Evolutionary conservation across 805 yeast species (phyloP), one percentile per base, ranked within the genome.

Genomic region (Candida insectalens): DNA sequence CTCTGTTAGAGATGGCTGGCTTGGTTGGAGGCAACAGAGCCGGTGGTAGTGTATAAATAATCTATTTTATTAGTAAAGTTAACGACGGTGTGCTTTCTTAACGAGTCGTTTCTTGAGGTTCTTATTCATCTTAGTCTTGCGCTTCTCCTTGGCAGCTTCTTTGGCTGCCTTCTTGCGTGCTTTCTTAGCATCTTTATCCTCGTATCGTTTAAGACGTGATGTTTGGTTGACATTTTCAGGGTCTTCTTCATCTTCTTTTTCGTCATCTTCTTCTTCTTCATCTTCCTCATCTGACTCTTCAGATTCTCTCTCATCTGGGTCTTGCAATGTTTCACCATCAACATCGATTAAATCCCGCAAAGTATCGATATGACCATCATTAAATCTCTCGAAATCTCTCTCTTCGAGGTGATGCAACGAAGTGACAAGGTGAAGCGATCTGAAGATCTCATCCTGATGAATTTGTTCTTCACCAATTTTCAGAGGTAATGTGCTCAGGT

Each of bases 391-490:
- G 45, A 83, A 84, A 53, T 92, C 98, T 39, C 95, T 68, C 50
- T 92, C 98, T 51, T 92, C 83, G 53, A 88, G 51, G 62, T 89
- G 74, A 59, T 85, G 76, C 61, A 92, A 59, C 36, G 92, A 77
- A 49, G 88, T 67, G 21, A 83, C 84, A 46, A 83, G 59, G 56
- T 83, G 85, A 34, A 81, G 49, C 4, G 88, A 74, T 52, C 98
- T 65, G 57, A 92, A 92, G 5, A 92, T 76, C 35, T 83, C 94
- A 54, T 92, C 98, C 36, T 69, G 71, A 37, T 65, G 67, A 41
- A 82, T 84, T 17, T 74, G 76, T 28, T 69, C 71, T 25, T 46
- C 52, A 21, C 64, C 67, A 13, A 67, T 59, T 47, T 81, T 81
- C 31, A 77, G 54, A 0, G 85, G 83, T 36, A 82, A 45, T 6